Evolutionary conservation across 768 basidiomycete species (phyloP).

Genomic region (Suillus bovinus): DNA sequence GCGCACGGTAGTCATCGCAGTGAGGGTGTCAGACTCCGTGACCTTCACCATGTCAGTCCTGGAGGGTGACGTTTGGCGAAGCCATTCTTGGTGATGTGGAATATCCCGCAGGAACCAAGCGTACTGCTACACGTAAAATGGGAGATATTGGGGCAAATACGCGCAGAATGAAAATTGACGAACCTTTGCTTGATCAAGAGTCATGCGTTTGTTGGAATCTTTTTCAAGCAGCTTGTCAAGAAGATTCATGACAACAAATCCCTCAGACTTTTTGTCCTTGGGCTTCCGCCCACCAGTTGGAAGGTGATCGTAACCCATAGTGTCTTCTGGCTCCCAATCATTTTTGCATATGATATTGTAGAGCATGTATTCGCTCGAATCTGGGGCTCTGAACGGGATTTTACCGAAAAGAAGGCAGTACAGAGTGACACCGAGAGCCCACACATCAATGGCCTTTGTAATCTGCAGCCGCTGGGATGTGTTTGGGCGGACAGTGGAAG

Average conservation of each 20-base stretch:
- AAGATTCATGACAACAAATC: slow-evolving; percentile 64
- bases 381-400: slow-evolving; percentile 71
- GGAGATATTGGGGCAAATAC: slow-evolving; percentile 1
- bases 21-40: slow-evolving; percentile 73
- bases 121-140: slow-evolving; percentile 44
- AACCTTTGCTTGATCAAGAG: slow-evolving; percentile 83
- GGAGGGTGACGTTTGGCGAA: slow-evolving; percentile 56
- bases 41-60: slow-evolving; percentile 54
- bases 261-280: slow-evolving; percentile 46
- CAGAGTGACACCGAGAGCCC: slow-evolving; percentile 96
- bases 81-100: slow-evolving; percentile 67
- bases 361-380: slow-evolving; percentile 66
- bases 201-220: slow-evolving; percentile 71
- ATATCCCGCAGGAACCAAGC: slow-evolving; percentile 73
- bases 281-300: slow-evolving; percentile 64
- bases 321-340: slow-evolving; percentile 66
- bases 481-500: slow-evolving; percentile 29
- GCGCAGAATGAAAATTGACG: slow-evolving; percentile 20
- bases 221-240: slow-evolving; percentile 82
- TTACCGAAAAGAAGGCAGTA: slow-evolving; percentile 92
- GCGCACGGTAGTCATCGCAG: slow-evolving; percentile 66
- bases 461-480: slow-evolving; percentile 50
- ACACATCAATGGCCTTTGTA: slow-evolving; percentile 94
- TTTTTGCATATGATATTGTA: slow-evolving; percentile 78
- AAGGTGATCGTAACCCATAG: slow-evolving; percentile 72